A percentile compares a stretch with the other conserved stretches of the same genome.
phyloP scores from a whole-genome alignment of 306 rosid genomes.

The Prunus campanulata region DNA sequence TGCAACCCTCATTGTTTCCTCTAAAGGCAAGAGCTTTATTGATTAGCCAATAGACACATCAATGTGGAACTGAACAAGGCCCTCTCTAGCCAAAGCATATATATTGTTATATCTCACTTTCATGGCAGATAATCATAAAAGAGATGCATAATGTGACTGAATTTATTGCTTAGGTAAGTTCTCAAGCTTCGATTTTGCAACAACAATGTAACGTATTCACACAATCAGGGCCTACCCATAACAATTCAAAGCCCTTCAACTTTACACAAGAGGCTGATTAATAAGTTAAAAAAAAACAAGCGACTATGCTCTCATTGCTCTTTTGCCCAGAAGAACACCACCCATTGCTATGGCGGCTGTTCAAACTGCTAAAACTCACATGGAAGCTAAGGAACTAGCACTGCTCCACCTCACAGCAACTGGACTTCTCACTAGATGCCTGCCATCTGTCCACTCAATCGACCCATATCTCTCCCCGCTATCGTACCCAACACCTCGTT shows the following conservation, averaged over 20 bases:
- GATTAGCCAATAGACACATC: neutral
- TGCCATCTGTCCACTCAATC: slow-evolving; percentile 78
- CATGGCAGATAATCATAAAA: no score
- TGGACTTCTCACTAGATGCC: slow-evolving; percentile 69
- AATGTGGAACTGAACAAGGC: neutral
- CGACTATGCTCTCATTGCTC: neutral
- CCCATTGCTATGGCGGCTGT: no score
- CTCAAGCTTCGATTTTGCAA: neutral
- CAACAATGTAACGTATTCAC: neutral
- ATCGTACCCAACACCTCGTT: slow-evolving; percentile 19
- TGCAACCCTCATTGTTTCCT: neutral
- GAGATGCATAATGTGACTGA: neutral
- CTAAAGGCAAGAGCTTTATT: neutral
- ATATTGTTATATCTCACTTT: no score
- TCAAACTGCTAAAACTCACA: slow-evolving; percentile 24
- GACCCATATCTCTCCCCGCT: slow-evolving; percentile 52
- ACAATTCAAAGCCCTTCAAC: neutral
- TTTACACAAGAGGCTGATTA: slow-evolving; percentile 21
- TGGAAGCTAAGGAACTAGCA: slow-evolving; percentile 45
- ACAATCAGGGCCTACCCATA: neutral
- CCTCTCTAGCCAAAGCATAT: neutral
- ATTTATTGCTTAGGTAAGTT: neutral
- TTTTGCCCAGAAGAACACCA: no score
- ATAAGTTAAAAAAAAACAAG: slow-evolving; percentile 24
- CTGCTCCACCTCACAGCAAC: slow-evolving; percentile 52